phyloP scores from a whole-genome alignment of 768 basidiomycete genomes.

The Lactarius akahatsu region DNA sequence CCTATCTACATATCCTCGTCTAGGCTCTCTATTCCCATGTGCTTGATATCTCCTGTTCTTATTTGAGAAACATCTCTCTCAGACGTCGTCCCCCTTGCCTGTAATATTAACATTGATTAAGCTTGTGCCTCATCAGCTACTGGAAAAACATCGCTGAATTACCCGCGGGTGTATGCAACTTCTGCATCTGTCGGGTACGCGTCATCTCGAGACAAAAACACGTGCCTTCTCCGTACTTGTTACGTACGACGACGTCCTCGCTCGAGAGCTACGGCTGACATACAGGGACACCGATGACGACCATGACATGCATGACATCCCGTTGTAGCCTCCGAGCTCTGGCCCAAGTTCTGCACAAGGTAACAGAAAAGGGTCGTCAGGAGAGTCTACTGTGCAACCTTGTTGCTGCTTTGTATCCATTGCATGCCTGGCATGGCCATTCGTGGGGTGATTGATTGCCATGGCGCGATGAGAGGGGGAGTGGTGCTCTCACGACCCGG shows the following conservation, averaged over 20 bases:
- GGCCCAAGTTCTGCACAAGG: not conserved
- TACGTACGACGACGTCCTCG: not conserved
- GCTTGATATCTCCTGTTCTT: not conserved
- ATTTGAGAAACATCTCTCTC: not conserved
- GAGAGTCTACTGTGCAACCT: not conserved
- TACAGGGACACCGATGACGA: no score
- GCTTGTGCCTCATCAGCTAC: no score
- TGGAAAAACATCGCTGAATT: not conserved
- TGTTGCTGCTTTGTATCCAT: not conserved
- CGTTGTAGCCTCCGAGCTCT: not conserved
- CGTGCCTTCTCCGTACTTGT: not conserved
- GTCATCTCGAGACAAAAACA: not conserved
- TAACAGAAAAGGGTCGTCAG: not conserved
- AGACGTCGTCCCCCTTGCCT: not conserved
- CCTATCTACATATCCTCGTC: not conserved
- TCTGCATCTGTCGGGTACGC: not conserved
- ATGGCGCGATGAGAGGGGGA: not conserved
- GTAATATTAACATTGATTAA: not conserved
- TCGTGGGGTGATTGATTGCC: not conserved
- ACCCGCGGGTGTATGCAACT: not conserved
- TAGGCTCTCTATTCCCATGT: not conserved
- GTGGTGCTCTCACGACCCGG: not conserved
- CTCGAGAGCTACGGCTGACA: no score
- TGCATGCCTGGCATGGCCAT: not conserved
- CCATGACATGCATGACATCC: no score